Evolutionary conservation across 2,329 filamentous ascomycete species (phyloP).

Genomic region (Cyclaneusma minus): DNA sequence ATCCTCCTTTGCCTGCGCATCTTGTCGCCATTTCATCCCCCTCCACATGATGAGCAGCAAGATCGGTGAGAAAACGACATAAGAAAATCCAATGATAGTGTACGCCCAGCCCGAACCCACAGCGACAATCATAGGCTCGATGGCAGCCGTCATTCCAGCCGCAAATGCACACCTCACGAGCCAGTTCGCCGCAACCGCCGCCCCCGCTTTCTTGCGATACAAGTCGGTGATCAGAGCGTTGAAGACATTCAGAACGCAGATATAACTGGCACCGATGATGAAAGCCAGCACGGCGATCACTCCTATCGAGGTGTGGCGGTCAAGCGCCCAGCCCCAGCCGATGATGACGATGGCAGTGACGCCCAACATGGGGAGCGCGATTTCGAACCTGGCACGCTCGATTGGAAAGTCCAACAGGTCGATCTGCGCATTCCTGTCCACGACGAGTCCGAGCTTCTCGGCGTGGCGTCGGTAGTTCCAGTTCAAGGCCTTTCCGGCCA

Average conservation of each 20-base stretch:
- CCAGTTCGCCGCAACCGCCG: constrained; percentile 39
- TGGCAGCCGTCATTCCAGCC: constrained; percentile 31
- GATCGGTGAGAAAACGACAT: background rate
- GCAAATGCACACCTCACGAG: constrained; percentile 35
- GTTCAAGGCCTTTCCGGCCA: constrained; percentile 39
- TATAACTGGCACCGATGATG: constrained; percentile 19
- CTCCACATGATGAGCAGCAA: constrained; percentile 4
- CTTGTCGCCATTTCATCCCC: constrained; percentile 26
- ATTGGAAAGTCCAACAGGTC: constrained; percentile 31
- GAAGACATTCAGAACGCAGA: constrained; percentile 25
- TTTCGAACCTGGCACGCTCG: constrained; percentile 29
- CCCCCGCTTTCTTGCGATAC: constrained; percentile 31
- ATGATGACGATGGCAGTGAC: constrained; percentile 30
- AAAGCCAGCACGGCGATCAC: constrained; percentile 29
- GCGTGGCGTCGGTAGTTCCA: constrained; percentile 50
- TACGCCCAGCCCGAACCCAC: background rate
- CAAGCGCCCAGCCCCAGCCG: constrained; percentile 34
- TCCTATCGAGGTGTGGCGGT: constrained; percentile 24
- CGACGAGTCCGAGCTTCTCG: constrained; percentile 29
- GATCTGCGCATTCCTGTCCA: constrained; percentile 33
- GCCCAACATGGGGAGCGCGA: constrained; percentile 31
- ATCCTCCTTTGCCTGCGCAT: constrained; percentile 15
- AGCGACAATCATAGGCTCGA: constrained; percentile 13
- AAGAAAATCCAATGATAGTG: background rate
- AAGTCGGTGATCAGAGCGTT: constrained; percentile 38